phyloP scores from a whole-genome alignment of 257 asterid genomes.

The Solanum bukasovii region DNA sequence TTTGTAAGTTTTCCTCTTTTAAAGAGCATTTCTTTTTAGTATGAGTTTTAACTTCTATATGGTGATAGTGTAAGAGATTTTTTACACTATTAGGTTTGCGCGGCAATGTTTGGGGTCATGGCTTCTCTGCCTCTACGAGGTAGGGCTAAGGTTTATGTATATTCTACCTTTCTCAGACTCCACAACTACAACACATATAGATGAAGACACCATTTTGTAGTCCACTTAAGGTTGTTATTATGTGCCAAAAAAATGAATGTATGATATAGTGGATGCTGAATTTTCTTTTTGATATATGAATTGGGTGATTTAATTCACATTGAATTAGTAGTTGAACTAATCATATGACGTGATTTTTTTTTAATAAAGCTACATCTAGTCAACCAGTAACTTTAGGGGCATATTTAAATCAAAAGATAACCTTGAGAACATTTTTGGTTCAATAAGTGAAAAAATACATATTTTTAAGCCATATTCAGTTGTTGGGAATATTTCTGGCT shows the following conservation, averaged over 20 bases:
- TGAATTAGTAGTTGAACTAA: neutral
- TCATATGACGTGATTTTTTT: neutral
- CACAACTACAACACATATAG: neutral
- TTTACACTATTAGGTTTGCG: neutral
- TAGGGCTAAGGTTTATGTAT: neutral
- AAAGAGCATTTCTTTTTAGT: neutral
- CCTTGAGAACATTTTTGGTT: neutral
- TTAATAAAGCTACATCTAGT: neutral
- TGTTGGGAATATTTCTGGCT: neutral
- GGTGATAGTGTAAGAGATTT: neutral
- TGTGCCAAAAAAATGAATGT: neutral
- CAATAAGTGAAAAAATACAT: neutral
- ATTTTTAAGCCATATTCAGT: neutral
- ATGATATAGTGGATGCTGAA: neutral
- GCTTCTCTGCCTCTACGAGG: neutral
- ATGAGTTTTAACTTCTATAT: neutral
- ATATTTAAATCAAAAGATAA: neutral
- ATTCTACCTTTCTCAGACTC: neutral
- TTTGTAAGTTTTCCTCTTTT: neutral
- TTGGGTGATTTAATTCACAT: neutral
- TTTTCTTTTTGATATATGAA: neutral
- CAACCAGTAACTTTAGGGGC: neutral
- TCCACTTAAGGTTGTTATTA: neutral
- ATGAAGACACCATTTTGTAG: neutral
- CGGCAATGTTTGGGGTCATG: neutral